Conservation (phyloP, 2,329 filamentous ascomycete genomes). For the Didymella exigua region DNA sequence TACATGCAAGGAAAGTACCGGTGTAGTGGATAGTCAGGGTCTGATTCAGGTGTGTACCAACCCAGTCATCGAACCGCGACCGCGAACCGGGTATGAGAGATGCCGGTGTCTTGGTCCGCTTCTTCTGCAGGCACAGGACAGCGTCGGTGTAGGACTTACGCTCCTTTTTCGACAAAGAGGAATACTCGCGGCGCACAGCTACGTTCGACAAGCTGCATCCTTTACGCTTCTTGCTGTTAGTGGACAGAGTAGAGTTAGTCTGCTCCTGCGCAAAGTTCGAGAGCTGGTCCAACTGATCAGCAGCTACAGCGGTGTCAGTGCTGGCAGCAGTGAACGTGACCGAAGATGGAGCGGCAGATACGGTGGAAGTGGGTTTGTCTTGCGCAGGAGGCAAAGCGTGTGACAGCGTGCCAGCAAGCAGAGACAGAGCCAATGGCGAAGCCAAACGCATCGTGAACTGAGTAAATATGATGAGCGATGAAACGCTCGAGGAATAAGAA, state of each 20-base stretch:
- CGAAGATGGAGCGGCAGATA: conserved; percentile 13
- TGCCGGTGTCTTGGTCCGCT: conserved; percentile 37
- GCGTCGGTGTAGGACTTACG: conserved; percentile 46
- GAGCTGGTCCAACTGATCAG: conserved; percentile 32
- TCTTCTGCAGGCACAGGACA: conserved; percentile 42
- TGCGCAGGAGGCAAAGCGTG: conserved; percentile 33
- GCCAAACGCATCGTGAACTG: conserved; percentile 34
- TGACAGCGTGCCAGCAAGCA: conserved; percentile 32
- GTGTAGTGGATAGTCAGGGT: conserved; percentile 45
- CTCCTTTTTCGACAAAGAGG: conserved; percentile 30
- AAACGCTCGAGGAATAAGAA: conserved; percentile 1
- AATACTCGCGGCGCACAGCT: conserved; percentile 38
- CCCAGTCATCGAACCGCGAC: conserved; percentile 47
- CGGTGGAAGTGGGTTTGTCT: conserved; percentile 13
- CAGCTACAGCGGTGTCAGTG: conserved; percentile 28
- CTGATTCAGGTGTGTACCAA: conserved; percentile 46
- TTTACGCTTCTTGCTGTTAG: conserved; percentile 28
- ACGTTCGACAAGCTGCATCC: conserved; percentile 33
- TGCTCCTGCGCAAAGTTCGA: conserved; percentile 28
- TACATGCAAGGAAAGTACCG: conserved; percentile 29
- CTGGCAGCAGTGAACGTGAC: conserved; percentile 24
- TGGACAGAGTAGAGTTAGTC: conserved; percentile 22
- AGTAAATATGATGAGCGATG: not conserved
- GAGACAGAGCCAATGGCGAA: conserved; percentile 27
- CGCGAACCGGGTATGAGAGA: conserved; percentile 37